Evolutionary conservation across 805 yeast species (phyloP).

Genomic region (Candida manassasensis): DNA sequence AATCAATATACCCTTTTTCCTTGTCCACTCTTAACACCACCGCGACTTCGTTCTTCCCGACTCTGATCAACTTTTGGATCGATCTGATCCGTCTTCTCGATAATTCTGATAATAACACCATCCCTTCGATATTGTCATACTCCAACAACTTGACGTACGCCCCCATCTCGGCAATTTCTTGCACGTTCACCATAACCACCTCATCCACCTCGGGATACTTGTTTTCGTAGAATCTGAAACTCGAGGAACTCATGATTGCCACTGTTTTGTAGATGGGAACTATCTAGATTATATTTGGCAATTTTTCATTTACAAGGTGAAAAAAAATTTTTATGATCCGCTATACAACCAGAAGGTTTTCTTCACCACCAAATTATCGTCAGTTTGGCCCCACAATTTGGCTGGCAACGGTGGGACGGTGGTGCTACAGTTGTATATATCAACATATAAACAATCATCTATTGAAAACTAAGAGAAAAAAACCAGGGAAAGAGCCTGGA

Average conservation of each 20-base stretch:
- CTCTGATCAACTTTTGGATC: constrained; percentile 94
- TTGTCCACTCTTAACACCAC: constrained; percentile 97
- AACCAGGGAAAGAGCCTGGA: too few relatives aligned
- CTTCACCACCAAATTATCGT: too few relatives aligned
- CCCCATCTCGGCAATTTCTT: constrained; percentile 98
- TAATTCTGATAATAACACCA: constrained; percentile 92
- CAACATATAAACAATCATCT: too few relatives aligned
- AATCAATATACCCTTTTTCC: constrained; percentile 96
- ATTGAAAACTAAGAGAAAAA: too few relatives aligned
- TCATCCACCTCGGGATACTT: constrained; percentile 98
- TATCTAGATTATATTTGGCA: too few relatives aligned
- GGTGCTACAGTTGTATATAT: too few relatives aligned
- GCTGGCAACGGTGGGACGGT: too few relatives aligned
- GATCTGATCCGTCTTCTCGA: constrained; percentile 98
- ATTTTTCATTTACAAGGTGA: too few relatives aligned
- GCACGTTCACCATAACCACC: constrained; percentile 98
- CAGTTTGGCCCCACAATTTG: too few relatives aligned
- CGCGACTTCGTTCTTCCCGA: constrained; percentile 97
- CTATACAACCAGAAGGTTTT: too few relatives aligned
- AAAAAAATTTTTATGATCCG: too few relatives aligned
- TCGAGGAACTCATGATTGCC: constrained; percentile 71
- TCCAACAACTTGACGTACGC: constrained; percentile 95
- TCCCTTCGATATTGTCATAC: constrained; percentile 97
- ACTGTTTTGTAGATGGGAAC: too few relatives aligned
- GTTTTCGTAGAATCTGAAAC: constrained; percentile 96